Conservation (phyloP, 352 stramenopile species). For the Pythium folliculosum region DNA sequence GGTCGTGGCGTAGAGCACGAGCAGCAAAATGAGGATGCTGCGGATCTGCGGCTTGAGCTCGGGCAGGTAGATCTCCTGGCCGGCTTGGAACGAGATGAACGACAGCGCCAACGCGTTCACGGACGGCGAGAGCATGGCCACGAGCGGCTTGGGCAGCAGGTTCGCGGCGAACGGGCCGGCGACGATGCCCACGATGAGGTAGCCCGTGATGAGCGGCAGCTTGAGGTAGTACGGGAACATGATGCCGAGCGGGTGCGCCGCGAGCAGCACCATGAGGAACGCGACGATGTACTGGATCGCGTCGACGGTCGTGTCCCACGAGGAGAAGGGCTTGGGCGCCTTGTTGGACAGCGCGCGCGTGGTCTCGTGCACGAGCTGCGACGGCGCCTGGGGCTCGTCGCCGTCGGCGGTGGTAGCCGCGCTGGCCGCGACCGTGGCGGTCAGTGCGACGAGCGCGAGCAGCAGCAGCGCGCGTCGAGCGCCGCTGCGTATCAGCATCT, state of each 20-base stretch:
- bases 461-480: slow-evolving; percentile 1
- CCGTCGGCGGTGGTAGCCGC: background rate
- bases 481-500: background rate
- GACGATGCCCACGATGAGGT: slow-evolving; percentile 66
- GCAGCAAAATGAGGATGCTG: slow-evolving; percentile 52
- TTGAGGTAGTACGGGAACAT: slow-evolving; percentile 63
- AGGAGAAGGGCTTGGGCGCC: slow-evolving; percentile 41
- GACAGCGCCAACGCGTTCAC: slow-evolving; percentile 66
- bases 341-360: slow-evolving; percentile 9
- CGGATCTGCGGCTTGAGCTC: slow-evolving; percentile 67
- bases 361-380: background rate
- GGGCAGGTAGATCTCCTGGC: slow-evolving; percentile 73
- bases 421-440: background rate
- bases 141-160: slow-evolving; percentile 38
- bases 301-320: slow-evolving; percentile 37
- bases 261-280: slow-evolving; percentile 64
- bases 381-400: background rate
- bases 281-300: slow-evolving; percentile 49
- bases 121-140: slow-evolving; percentile 49
- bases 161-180: slow-evolving; percentile 59
- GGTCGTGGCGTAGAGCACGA: slow-evolving; percentile 54
- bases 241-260: slow-evolving; percentile 57
- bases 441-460: background rate
- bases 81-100: slow-evolving; percentile 80
- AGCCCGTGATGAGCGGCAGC: slow-evolving; percentile 70